Base-by-base conservation (phyloP, 352 stramenopile species). In the Thraustochytrium sp. region DNA sequence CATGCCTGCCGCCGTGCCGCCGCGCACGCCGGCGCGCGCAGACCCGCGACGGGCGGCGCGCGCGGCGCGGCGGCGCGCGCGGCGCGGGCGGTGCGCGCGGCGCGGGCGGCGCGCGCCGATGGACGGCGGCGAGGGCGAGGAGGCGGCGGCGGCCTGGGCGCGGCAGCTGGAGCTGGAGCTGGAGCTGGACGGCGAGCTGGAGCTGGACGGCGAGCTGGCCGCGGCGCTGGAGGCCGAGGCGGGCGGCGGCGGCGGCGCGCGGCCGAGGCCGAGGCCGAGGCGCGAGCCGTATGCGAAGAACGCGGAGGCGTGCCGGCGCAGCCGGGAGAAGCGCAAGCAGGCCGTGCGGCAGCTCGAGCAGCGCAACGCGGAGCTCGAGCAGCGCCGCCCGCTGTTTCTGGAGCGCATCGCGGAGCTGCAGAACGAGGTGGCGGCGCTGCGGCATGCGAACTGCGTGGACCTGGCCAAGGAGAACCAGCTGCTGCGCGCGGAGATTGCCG, bases 321-420 rank as follows among this genome's bases (percentile, higher is more conserved):
- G 13, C 1, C 65, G 65, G 2, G n/a, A 55, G 11, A 55, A 62
- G 42, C 42, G 65, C 42, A 77, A 77, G 49, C n/a, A 21, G 13
- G 42, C n/a, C 29, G 46, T 77, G 65, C 23, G 34, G 42, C 29
- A 31, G 18, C 46, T 77, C 21, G n/a, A n/a, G 16, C 26, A 77
- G 23, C 65, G 65, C 29, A 77, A 77, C 37, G 42, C 29, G 18
- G 49, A 62, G 65, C 49, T 77, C 34, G 65, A 77, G 49, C 42
- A 77, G 42, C 5, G 26, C 29, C 42, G 65, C 11, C 9, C 23
- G 1, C 16, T 77, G 5, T 62, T 36, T 40, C 42, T 77, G 8
- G 42, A 55, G 3, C 65, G 65, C 40, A 77, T 77, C 64, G 65
- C 65, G 18, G 65, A 77, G 46, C 65, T 77, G 13, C 65, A 77